Evolutionary conservation across 176 grass and related monocot species (phyloP).

Genomic region (Musa schizocarpa): DNA sequence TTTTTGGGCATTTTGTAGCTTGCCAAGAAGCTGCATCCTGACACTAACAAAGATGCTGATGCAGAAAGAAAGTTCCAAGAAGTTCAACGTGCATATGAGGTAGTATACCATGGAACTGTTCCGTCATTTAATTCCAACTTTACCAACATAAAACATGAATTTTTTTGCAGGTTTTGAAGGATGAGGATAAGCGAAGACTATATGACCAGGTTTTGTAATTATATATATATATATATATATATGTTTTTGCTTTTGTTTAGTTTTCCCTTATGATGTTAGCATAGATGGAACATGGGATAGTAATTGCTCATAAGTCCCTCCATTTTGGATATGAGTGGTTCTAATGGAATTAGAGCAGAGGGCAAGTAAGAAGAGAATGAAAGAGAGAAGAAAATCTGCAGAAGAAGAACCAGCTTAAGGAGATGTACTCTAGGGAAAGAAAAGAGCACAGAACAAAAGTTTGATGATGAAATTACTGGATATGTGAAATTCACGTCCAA

Average conservation of each 20-base stretch:
- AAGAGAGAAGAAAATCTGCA: too few species aligned
- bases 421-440: too few species aligned
- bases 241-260: neutral
- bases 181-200: conserved; percentile 77
- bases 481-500: too few species aligned
- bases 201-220: conserved; percentile 68
- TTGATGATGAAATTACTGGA: too few species aligned
- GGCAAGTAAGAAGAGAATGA: too few species aligned
- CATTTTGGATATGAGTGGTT: too few species aligned
- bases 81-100: conserved; percentile 86
- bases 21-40: conserved; percentile 94
- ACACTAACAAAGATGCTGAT: conserved; percentile 78
- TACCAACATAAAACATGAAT: neutral
- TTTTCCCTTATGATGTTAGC: neutral
- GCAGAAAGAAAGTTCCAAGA: conserved; percentile 89
- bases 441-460: too few species aligned
- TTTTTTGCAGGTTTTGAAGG: conserved; percentile 73
- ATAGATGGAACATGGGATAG: too few species aligned
- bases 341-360: too few species aligned
- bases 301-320: too few species aligned
- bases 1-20: conserved; percentile 44
- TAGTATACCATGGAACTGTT: conserved; percentile 21
- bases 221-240: neutral
- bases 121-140: neutral
- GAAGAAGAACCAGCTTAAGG: too few species aligned